phyloP scores from a whole-genome alignment of 495 filamentous ascomycete species.

The Penicillium angulare region DNA sequence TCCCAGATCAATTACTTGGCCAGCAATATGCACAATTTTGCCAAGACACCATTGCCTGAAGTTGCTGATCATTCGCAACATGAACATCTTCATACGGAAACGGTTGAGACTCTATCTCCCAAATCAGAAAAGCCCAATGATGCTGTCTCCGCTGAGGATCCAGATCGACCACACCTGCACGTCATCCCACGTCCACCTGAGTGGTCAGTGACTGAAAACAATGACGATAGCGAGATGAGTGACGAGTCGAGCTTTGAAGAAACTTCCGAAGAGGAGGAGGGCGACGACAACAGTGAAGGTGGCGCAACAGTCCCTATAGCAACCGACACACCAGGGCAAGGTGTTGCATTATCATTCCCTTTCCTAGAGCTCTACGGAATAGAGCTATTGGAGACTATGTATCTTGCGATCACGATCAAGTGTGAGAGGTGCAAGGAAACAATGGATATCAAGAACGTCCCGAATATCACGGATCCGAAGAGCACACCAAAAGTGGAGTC shows the following conservation, averaged over 20 bases:
- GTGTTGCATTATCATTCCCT: conserved; percentile 80
- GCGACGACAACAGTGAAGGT: conserved; percentile 37
- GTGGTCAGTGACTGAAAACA: conserved; percentile 55
- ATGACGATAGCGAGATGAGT: conserved; percentile 35
- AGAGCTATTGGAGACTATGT: conserved; percentile 71
- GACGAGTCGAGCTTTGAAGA: conserved; percentile 32
- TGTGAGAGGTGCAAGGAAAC: conserved; percentile 81
- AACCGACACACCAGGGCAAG: conserved; percentile 50
- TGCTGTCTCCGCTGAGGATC: conserved; percentile 22
- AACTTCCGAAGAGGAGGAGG: conserved; percentile 28
- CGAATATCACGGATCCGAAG: conserved; percentile 41
- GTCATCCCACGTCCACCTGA: conserved; percentile 81
- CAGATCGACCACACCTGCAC: conserved; percentile 64
- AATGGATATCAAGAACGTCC: conserved; percentile 69
- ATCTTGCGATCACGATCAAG: conserved; percentile 71
- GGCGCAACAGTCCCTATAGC: conserved; percentile 36
- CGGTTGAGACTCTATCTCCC: conserved; percentile 6
- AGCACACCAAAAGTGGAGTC: conserved; percentile 40
- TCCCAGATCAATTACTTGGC: conserved; percentile 75
- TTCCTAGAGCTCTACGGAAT: conserved; percentile 77
- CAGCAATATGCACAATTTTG: conserved; percentile 70
- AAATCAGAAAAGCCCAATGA: conserved; percentile 11
- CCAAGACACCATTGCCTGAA: conserved; percentile 46
- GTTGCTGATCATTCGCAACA: conserved; percentile 13
- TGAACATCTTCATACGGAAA: conserved; percentile 1